Conservation (phyloP, 202 grass and related monocot genomes). For the Thinopyrum obtusiflorum region DNA sequence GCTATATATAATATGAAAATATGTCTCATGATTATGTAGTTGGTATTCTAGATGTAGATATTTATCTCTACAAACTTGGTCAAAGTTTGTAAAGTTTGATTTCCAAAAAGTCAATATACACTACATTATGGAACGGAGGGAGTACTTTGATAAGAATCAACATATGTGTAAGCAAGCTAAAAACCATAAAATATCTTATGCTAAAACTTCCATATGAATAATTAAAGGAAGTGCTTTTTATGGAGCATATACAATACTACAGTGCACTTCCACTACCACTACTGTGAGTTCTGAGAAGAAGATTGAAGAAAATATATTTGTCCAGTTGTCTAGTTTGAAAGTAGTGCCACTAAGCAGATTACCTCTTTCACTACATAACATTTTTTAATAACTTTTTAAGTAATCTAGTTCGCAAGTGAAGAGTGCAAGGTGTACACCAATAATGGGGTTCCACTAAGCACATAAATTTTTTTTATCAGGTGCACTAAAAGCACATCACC, state of each 20-base stretch:
- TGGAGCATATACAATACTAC: not conserved
- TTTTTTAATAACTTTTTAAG: not conserved
- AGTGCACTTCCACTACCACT: not conserved
- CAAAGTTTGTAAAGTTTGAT: too few relatives aligned
- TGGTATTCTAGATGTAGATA: too few relatives aligned
- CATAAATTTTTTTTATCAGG: not conserved
- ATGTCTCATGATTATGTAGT: too few relatives aligned
- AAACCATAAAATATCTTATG: not conserved
- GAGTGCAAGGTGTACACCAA: not conserved
- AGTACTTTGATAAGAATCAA: not conserved
- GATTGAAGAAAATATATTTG: not conserved
- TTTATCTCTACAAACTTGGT: too few relatives aligned
- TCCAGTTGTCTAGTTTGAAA: not conserved
- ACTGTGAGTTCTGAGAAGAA: not conserved
- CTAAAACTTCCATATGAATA: not conserved
- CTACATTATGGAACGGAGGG: too few relatives aligned
- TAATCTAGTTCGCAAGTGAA: not conserved
- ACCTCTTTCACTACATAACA: not conserved
- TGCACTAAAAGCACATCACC: slow-evolving; percentile 9
- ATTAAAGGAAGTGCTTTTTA: not conserved
- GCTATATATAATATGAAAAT: too few relatives aligned
- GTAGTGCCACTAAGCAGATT: not conserved
- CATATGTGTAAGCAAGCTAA: not conserved
- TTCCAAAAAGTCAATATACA: too few relatives aligned
- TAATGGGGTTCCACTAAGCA: not conserved